A percentile compares a stretch with the other conserved stretches of the same genome.
These are phyloP conservation scores for Xerocomus potaroensis DNA, from an alignment of 768 basidiomycete species.

Conservation along the genomic window DNA sequence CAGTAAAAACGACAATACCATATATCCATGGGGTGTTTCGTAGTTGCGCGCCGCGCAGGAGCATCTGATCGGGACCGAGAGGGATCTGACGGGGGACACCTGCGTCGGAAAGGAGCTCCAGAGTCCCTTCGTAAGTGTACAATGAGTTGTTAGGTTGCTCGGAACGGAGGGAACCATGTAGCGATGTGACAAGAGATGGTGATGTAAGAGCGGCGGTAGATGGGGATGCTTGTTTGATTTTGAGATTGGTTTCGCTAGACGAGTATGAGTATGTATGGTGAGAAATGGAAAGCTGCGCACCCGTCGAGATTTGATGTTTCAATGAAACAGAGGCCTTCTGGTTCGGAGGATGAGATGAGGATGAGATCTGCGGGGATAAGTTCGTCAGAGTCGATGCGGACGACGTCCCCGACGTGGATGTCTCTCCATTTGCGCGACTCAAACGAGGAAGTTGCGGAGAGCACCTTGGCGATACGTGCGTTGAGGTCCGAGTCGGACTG, in stretches of 20 bases:
- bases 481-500: slow-evolving; percentile 93
- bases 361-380: slow-evolving; percentile 96
- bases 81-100: slow-evolving; percentile 78
- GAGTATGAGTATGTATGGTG: not conserved
- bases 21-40: slow-evolving; percentile 97
- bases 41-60: slow-evolving; percentile 91
- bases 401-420: slow-evolving; percentile 86
- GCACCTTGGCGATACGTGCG: slow-evolving; percentile 72
- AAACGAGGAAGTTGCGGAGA: slow-evolving; percentile 62
- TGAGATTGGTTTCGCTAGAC: slow-evolving; percentile 90
- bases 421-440: slow-evolving; percentile 81
- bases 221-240: slow-evolving; percentile 94
- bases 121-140: slow-evolving; percentile 89
- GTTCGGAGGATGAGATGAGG: slow-evolving; percentile 85
- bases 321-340: slow-evolving; percentile 95
- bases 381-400: slow-evolving; percentile 86
- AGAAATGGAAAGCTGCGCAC: slow-evolving; percentile 38
- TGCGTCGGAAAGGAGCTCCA: slow-evolving; percentile 55
- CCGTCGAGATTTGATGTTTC: slow-evolving; percentile 98
- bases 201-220: slow-evolving; percentile 76
- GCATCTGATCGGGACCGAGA: slow-evolving; percentile 89
- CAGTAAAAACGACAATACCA: slow-evolving; percentile 90
- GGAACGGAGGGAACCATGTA: slow-evolving; percentile 83
- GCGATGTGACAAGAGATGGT: slow-evolving; percentile 63
- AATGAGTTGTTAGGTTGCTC: slow-evolving; percentile 98